phyloP scores from a whole-genome alignment of 805 yeast species.

The Metschnikowia peoriensis region DNA sequence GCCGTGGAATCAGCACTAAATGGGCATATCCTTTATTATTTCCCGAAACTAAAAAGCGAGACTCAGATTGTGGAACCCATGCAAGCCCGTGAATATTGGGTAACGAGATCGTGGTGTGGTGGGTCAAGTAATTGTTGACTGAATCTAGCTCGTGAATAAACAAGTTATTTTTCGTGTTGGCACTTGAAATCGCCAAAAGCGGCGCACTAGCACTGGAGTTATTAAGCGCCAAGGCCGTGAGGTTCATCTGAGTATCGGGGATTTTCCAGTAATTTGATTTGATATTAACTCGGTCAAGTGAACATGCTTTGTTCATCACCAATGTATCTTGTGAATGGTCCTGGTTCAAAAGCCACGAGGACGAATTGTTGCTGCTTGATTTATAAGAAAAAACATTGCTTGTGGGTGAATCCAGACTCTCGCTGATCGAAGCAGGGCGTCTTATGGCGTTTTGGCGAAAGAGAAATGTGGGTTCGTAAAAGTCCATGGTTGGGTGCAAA shows the following conservation, averaged over 20 bases:
- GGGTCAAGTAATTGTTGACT: conserved; percentile 44
- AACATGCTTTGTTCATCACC: conserved; percentile 42
- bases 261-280: conserved; percentile 46
- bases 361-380: conserved; percentile 6
- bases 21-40: conserved; percentile 76
- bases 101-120: conserved; percentile 56
- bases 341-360: conserved; percentile 32
- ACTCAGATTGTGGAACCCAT: conserved; percentile 45
- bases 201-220: conserved; percentile 25
- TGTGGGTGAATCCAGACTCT: conserved; percentile 10
- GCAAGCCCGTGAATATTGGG: conserved; percentile 53
- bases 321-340: conserved; percentile 27
- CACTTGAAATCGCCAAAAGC: conserved; percentile 54
- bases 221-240: conserved; percentile 43
- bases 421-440: conserved; percentile 4
- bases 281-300: conserved; percentile 39
- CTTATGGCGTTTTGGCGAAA: conserved; percentile 42
- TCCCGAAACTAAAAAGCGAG: conserved; percentile 59
- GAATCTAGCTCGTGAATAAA: conserved; percentile 49
- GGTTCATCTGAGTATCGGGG: conserved; percentile 41
- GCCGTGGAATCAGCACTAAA: conserved; percentile 61
- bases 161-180: conserved; percentile 43
- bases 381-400: conserved; percentile 12
- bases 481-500: conserved; percentile 19
- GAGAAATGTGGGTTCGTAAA: conserved; percentile 41